A percentile compares a stretch with the other conserved stretches of the same genome.
Conservation (phyloP, 1,139 yeast species). For the Magnusiomyces tetraspermus region DNA sequence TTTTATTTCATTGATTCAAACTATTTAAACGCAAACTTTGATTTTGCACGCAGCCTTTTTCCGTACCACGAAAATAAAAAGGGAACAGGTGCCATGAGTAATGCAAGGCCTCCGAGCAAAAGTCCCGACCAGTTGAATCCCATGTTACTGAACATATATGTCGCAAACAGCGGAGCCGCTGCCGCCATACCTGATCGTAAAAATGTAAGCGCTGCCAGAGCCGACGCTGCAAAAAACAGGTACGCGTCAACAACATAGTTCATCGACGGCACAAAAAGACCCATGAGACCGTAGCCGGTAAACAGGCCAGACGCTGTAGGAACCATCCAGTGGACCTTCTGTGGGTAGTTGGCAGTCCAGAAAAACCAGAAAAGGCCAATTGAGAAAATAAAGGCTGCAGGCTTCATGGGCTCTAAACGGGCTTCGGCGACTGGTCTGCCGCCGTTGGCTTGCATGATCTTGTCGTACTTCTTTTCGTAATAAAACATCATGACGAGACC, state of each 20-base stretch:
- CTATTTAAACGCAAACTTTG: slow-evolving; percentile 54
- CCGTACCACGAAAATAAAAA: slow-evolving; percentile 61
- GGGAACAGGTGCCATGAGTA: slow-evolving; percentile 64
- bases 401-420: slow-evolving; percentile 64
- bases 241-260: slow-evolving; percentile 77
- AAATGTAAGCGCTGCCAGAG: slow-evolving; percentile 80
- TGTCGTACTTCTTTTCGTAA: slow-evolving; percentile 29
- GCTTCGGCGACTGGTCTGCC: slow-evolving; percentile 72
- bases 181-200: slow-evolving; percentile 69
- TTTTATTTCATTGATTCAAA: no score
- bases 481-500: slow-evolving; percentile 24
- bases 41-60: slow-evolving; percentile 45
- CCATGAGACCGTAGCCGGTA: slow-evolving; percentile 65
- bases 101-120: slow-evolving; percentile 59
- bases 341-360: slow-evolving; percentile 71
- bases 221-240: slow-evolving; percentile 75
- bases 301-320: slow-evolving; percentile 67
- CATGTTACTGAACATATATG: slow-evolving; percentile 65
- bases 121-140: slow-evolving; percentile 80
- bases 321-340: slow-evolving; percentile 71
- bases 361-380: slow-evolving; percentile 76
- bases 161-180: slow-evolving; percentile 70
- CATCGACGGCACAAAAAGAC: slow-evolving; percentile 68
- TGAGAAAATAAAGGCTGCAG: slow-evolving; percentile 61
- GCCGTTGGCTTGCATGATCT: slow-evolving; percentile 37